Percentiles rank a stretch among this genome's conserved stretches.
Evolutionary conservation across 2,329 filamentous ascomycete genomes (phyloP).

Genomic region (Incumbomyces delicatus): DNA sequence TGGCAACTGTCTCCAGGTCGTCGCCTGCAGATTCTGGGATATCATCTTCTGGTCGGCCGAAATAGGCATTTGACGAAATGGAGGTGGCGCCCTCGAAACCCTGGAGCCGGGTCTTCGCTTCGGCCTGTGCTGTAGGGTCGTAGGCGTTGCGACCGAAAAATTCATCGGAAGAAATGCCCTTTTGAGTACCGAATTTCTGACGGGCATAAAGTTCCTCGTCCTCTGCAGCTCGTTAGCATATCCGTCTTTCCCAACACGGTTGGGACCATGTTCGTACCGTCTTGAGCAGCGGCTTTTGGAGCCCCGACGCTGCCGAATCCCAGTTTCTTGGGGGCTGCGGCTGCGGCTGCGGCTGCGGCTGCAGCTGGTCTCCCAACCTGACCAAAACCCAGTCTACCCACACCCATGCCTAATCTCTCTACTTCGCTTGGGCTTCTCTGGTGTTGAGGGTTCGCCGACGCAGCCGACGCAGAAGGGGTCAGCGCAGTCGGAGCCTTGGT

Average conservation of each 20-base stretch:
- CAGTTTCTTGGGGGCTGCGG: slow-evolving; percentile 57
- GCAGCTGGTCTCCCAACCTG: slow-evolving; percentile 53
- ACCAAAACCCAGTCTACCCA: slow-evolving; percentile 76
- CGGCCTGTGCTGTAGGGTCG: slow-evolving; percentile 68
- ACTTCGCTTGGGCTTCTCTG: slow-evolving; percentile 62
- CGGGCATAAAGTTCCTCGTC: slow-evolving; percentile 78
- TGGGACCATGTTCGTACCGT: neutral
- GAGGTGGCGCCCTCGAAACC: slow-evolving; percentile 86
- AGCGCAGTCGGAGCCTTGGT: slow-evolving; percentile 69
- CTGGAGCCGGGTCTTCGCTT: slow-evolving; percentile 78
- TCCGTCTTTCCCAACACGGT: neutral
- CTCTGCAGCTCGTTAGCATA: slow-evolving; percentile 29
- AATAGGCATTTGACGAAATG: slow-evolving; percentile 96
- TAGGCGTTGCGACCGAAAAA: slow-evolving; percentile 90
- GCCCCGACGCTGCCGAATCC: slow-evolving; percentile 81
- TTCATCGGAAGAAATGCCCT: slow-evolving; percentile 94
- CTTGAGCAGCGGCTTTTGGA: slow-evolving; percentile 55
- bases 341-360: slow-evolving; percentile 42
- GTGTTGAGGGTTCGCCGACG: slow-evolving; percentile 33
- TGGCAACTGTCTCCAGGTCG: slow-evolving; percentile 83
- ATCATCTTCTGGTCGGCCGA: slow-evolving; percentile 83
- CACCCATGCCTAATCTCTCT: slow-evolving; percentile 81
- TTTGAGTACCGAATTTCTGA: slow-evolving; percentile 81
- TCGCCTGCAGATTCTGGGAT: slow-evolving; percentile 47
- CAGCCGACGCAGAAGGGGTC: slow-evolving; percentile 45